phyloP scores from a whole-genome alignment of 2,329 filamentous ascomycete species.

The Curvularia sp. region DNA sequence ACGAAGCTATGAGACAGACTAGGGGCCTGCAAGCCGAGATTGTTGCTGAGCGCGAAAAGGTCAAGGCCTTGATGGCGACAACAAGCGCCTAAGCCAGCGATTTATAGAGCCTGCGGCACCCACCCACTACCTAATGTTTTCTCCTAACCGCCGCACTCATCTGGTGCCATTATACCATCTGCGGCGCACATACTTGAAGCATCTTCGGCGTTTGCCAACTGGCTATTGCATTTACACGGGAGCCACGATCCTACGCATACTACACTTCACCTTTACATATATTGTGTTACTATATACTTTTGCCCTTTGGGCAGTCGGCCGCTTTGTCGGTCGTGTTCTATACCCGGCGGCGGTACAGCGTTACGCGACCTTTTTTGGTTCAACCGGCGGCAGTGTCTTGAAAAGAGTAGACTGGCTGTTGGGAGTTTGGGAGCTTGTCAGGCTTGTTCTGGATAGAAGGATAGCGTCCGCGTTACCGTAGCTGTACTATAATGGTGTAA shows the following conservation, averaged over 20 bases:
- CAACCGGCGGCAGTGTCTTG: not conserved
- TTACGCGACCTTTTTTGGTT: conserved; percentile 2
- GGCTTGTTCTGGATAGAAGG: conserved; percentile 26
- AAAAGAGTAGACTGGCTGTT: not conserved
- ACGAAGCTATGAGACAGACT: conserved; percentile 76
- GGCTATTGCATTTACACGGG: conserved; percentile 26
- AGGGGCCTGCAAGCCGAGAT: conserved; percentile 72
- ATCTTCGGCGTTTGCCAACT: conserved; percentile 19
- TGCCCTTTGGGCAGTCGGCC: not conserved
- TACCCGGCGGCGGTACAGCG: conserved; percentile 14
- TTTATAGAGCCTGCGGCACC: conserved; percentile 24
- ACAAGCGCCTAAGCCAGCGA: conserved; percentile 20
- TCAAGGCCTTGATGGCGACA: conserved; percentile 58
- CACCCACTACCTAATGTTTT: conserved; percentile 26
- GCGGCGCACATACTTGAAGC: conserved; percentile 13
- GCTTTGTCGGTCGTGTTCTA: conserved; percentile 10
- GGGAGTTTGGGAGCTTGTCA: conserved; percentile 6
- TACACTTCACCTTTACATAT: conserved; percentile 21
- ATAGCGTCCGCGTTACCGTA: conserved; percentile 21
- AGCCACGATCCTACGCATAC: conserved; percentile 29
- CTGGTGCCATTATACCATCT: conserved; percentile 12
- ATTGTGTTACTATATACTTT: conserved; percentile 22
- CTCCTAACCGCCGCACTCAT: conserved; percentile 7
- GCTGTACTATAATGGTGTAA: conserved; percentile 40
- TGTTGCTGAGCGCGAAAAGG: conserved; percentile 66